Evolutionary conservation across 768 basidiomycete species (phyloP).

Genomic region (Kwoniella sp.): DNA sequence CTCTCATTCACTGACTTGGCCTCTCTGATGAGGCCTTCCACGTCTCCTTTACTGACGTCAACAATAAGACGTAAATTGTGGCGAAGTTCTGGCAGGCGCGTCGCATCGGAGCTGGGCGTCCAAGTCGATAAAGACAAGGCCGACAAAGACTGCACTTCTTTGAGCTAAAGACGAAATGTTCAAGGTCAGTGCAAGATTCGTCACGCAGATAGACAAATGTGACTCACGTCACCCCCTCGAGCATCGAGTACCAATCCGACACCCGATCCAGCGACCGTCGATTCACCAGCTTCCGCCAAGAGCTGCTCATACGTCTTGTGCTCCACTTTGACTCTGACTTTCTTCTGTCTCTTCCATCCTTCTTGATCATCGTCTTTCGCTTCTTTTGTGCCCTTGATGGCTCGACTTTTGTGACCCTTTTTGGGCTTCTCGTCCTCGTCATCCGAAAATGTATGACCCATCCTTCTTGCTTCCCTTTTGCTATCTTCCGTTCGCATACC

Average conservation of each 20-base stretch:
- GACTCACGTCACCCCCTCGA: constrained; percentile 81
- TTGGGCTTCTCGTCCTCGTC: constrained; percentile 50
- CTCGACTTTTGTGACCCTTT: constrained; percentile 29
- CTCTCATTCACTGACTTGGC: constrained; percentile 79
- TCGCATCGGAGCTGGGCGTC: constrained; percentile 84
- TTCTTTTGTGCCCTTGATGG: constrained; percentile 36
- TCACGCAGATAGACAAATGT: not conserved
- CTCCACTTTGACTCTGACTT: constrained; percentile 78
- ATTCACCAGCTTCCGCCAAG: constrained; percentile 77
- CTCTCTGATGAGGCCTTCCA: constrained; percentile 87
- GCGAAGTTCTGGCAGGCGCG: constrained; percentile 91
- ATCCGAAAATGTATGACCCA: constrained; percentile 49
- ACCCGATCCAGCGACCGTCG: constrained; percentile 57
- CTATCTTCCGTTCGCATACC: constrained; percentile 56
- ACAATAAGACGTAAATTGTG: constrained; percentile 89
- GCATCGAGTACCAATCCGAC: constrained; percentile 92
- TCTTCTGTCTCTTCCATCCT: constrained; percentile 81
- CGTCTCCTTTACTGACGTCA: constrained; percentile 76
- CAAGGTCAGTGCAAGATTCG: not conserved
- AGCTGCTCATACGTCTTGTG: constrained; percentile 99
- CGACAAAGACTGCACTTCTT: constrained; percentile 82
- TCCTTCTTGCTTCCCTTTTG: constrained; percentile 52
- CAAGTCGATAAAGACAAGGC: constrained; percentile 72
- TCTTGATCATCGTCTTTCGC: constrained; percentile 63
- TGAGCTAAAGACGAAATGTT: constrained; percentile 63